Base-by-base conservation (phyloP, 345 rosid species). In the Microcos paniculata region DNA sequence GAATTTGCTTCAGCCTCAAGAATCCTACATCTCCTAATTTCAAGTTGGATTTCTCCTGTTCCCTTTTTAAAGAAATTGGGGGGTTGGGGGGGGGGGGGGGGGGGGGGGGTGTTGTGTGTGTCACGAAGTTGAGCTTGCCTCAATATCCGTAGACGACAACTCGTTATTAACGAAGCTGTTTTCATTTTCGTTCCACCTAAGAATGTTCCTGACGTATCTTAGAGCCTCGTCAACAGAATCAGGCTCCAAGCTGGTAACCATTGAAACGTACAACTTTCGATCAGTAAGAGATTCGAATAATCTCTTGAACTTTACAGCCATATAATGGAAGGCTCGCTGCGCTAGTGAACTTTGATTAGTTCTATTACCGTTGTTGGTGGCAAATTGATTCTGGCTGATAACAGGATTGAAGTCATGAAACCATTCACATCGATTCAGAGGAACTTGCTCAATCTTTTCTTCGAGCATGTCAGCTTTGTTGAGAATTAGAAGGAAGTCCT, bases 401-500 rank as follows among this genome's bases (percentile, higher is more conserved):
- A 89, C 82, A 0, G 99, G 98, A 57, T 83, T 46, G 85, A 85
- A 95, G 83, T 91, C 93, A 2, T 76, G 51, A 62, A 95, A 95
- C 98, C 98, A 93, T 82, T 95, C 96, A 1, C 98, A 96, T 35
- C 53, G 84, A 63, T 76, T 81, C 28, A 93, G 83, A 63, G 97
- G 90, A 75, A 76, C 80, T 46, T 79, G 81, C 43, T 84, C 90
- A 4, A 93, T 87, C 84, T 88, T 93, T 76, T 90, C 91, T 79
- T 88, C 90, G 0, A 96, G 81, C 62, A 96, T 85, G 77, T 96
- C 99, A 38, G 84, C 92, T 81, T 93, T 93, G 81, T 90, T 93
- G 49, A 96, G 90, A 38, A 90, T 52, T 12, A 96, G 85, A n/a
- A 88, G 99, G 84, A 96, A 90, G 83, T 86, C 77, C 85, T 93